Conservation (phyloP, 176 grass and related monocot genomes). For the Thinopyrum elongatum region DNA sequence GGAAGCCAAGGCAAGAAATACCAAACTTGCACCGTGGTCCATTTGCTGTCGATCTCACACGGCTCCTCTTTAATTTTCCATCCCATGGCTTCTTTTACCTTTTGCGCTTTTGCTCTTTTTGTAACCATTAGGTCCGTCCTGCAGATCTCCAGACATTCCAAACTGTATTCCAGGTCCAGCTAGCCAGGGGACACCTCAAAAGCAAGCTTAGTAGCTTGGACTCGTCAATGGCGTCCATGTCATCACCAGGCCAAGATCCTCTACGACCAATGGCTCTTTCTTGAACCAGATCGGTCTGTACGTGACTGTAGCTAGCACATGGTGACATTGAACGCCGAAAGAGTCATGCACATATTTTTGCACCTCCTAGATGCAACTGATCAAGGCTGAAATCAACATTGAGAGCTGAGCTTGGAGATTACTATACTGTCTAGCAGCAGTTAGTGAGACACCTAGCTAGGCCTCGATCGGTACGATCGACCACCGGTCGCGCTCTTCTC, state of each 20-base stretch:
- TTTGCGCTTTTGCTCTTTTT: slow-evolving; percentile 81
- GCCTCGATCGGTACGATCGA: slow-evolving; percentile 43
- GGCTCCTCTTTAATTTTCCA: slow-evolving; percentile 29
- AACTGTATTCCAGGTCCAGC: slow-evolving; percentile 47
- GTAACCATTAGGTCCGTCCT: slow-evolving; percentile 41
- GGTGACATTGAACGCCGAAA: slow-evolving; percentile 1
- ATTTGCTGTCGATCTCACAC: slow-evolving; percentile 35
- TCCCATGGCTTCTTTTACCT: slow-evolving; percentile 42
- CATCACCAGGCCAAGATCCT: slow-evolving; percentile 20
- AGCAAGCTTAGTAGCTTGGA: slow-evolving; percentile 67
- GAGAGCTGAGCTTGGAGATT: slow-evolving; percentile 40
- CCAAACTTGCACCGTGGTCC: slow-evolving; percentile 73
- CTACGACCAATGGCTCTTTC: slow-evolving; percentile 17
- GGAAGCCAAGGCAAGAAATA: slow-evolving; percentile 56
- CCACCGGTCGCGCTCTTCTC: slow-evolving; percentile 50
- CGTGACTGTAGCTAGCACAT: not conserved
- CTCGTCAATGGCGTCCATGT: slow-evolving; percentile 69
- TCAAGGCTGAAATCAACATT: slow-evolving; percentile 45
- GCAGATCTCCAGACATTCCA: slow-evolving; percentile 84
- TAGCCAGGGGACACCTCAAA: slow-evolving; percentile 41
- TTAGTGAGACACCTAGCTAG: slow-evolving; percentile 12
- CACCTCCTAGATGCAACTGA: not conserved
- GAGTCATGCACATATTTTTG: not conserved
- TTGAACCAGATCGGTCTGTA: not conserved
- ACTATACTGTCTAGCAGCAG: slow-evolving; percentile 12